A percentile compares a stretch with the other conserved stretches of the same genome.
Evolutionary conservation across 495 filamentous ascomycete genomes (phyloP).

Genomic region (Articulospora tetracladia): DNA sequence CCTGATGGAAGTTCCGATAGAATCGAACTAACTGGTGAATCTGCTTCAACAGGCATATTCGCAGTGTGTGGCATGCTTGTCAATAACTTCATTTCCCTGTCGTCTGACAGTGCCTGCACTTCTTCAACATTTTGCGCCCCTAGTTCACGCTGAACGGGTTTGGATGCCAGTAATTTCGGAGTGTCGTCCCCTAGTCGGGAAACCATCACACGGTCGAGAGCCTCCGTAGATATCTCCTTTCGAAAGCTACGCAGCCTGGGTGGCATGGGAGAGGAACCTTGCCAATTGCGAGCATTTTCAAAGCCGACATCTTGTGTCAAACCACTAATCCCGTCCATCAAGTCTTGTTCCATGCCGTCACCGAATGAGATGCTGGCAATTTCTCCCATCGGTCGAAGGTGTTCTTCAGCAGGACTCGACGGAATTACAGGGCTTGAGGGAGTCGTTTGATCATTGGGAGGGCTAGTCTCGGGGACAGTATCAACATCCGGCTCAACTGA

Average conservation of each 20-base stretch:
- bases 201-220: too few relatives aligned
- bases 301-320: constrained; percentile 23
- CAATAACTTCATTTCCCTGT: too few relatives aligned
- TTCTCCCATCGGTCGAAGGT: constrained; percentile 18
- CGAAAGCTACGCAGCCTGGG: too few relatives aligned
- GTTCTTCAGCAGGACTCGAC: background rate
- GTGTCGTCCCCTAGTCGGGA: too few relatives aligned
- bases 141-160: too few relatives aligned
- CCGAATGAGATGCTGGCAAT: constrained; percentile 21
- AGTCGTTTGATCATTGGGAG: background rate
- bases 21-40: background rate
- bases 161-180: too few relatives aligned
- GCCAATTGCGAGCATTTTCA: background rate
- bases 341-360: background rate
- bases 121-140: too few relatives aligned
- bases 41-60: too few relatives aligned
- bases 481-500: background rate
- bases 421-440: background rate
- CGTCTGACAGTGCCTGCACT: too few relatives aligned
- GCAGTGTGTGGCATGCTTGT: background rate
- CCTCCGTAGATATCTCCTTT: too few relatives aligned
- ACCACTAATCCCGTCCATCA: constrained; percentile 9
- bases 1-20: background rate
- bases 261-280: background rate
- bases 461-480: constrained; percentile 24